Evolutionary conservation across 495 filamentous ascomycete genomes (phyloP).

Genomic region (Entonaema liquescens): DNA sequence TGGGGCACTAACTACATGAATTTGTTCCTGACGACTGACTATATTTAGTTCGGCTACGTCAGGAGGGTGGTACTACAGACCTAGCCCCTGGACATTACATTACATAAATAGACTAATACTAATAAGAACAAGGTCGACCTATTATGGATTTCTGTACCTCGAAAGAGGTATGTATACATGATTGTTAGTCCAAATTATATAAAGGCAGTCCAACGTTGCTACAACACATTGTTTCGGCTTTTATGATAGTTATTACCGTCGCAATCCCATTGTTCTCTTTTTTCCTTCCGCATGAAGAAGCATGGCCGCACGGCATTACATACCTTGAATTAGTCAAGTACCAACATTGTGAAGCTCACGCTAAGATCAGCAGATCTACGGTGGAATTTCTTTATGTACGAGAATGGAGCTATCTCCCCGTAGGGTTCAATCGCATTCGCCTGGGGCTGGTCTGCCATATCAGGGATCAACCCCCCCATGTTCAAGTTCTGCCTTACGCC

Average conservation of each 20-base stretch:
- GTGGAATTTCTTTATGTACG: not conserved
- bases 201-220: not conserved
- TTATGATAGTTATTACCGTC: not conserved
- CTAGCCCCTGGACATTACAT: not conserved
- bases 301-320: not conserved
- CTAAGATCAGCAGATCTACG: conserved; percentile 10
- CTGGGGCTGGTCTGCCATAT: not conserved
- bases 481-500: conserved; percentile 11
- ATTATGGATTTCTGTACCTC: no score
- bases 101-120: no score
- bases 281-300: not conserved
- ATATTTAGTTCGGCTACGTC: not conserved
- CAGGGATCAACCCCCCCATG: not conserved
- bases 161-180: not conserved
- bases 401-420: not conserved
- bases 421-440: conserved; percentile 4
- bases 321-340: not conserved
- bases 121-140: not conserved
- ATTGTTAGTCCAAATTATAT: not conserved
- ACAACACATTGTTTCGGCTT: not conserved
- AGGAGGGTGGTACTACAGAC: not conserved
- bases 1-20: not conserved
- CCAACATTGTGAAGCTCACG: not conserved
- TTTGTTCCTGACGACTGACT: not conserved
- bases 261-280: not conserved